Evolutionary conservation across 2,329 filamentous ascomycete genomes (phyloP), one percentile per base, ranked within the genome.

Genomic region (Colletotrichum abscissum): DNA sequence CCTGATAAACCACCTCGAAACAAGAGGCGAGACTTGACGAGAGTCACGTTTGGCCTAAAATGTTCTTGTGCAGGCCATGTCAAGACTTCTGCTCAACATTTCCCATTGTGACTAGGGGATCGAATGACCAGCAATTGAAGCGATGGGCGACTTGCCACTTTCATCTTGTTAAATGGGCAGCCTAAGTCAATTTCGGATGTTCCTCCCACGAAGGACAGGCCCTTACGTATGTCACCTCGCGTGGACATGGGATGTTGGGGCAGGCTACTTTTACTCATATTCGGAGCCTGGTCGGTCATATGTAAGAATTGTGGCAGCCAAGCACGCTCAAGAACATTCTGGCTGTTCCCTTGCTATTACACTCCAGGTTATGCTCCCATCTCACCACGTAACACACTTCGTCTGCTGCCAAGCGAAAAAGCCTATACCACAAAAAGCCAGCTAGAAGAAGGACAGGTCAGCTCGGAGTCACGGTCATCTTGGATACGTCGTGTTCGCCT

Each of bases 181-280:
- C 60, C 30, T 73, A 24, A 24, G 19, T 70, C 67, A 24, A 55
- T 65, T 70, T 65, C 22, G 70, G 67, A 70, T 65, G 49, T 60
- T 70, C 42, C 46, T 73, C 33, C 67, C 67, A 70, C 59, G 67
- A 52, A 22, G 33, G 67, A 65, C 28, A 54, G 55, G 46, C 56
- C 54, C 69, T 70, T 56, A 42, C 70, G 67, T 70, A 70, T 73
- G 67, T 62, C 70, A 65, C 62, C 67, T 70, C 56, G 60, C 57
- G 67, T 73, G 60, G 35, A 56, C 42, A 24, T 65, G 42, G 70
- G 60, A 73, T 65, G 70, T 70, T 60, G 64, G 26, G 67, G 70
- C 70, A 73, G 60, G 60, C 67, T 70, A 69, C 70, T 62, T 42
- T 73, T 66, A 62, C 35, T 56, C 49, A 63, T 12, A 19, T 64